Conservation (phyloP, 805 yeast genomes). For the Nakazawaea anatomiae region DNA sequence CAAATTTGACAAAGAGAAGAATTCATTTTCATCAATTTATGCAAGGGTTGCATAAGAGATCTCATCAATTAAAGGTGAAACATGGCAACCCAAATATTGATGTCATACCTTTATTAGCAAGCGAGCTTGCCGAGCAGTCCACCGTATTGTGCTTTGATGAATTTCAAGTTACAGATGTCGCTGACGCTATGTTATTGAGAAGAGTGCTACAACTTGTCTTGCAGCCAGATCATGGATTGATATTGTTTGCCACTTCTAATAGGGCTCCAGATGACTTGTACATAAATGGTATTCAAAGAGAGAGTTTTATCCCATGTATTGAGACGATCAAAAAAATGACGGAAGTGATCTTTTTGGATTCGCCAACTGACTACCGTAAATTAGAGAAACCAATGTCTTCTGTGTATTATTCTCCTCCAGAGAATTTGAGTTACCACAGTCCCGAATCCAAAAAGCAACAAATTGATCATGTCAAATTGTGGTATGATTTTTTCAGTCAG, state of each 20-base stretch:
- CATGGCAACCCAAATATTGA: constrained; percentile 67
- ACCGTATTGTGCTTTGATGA: constrained; percentile 92
- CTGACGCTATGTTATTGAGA: constrained; percentile 94
- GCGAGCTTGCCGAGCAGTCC: constrained; percentile 70
- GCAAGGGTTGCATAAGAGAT: constrained; percentile 87
- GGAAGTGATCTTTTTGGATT: constrained; percentile 72
- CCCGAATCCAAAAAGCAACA: constrained; percentile 46
- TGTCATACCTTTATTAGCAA: constrained; percentile 77
- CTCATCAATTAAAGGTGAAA: constrained; percentile 63
- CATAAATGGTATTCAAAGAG: constrained; percentile 90
- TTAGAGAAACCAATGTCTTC: constrained; percentile 77
- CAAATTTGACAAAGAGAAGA: constrained; percentile 68
- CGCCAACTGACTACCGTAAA: constrained; percentile 92
- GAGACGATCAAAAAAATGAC: constrained; percentile 68
- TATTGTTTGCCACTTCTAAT: constrained; percentile 89
- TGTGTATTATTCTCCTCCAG: constrained; percentile 70
- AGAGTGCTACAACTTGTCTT: constrained; percentile 63
- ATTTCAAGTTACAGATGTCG: constrained; percentile 97
- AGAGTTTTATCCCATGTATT: constrained; percentile 88
- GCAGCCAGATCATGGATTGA: constrained; percentile 72
- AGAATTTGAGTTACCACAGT: constrained; percentile 50
- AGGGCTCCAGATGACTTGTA: constrained; percentile 92
- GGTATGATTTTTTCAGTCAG: constrained; percentile 79
- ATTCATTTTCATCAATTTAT: constrained; percentile 95
- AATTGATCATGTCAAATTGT: constrained; percentile 55